phyloP scores from a whole-genome alignment of 2,329 filamentous ascomycete genomes.

The Botrytis aclada region DNA sequence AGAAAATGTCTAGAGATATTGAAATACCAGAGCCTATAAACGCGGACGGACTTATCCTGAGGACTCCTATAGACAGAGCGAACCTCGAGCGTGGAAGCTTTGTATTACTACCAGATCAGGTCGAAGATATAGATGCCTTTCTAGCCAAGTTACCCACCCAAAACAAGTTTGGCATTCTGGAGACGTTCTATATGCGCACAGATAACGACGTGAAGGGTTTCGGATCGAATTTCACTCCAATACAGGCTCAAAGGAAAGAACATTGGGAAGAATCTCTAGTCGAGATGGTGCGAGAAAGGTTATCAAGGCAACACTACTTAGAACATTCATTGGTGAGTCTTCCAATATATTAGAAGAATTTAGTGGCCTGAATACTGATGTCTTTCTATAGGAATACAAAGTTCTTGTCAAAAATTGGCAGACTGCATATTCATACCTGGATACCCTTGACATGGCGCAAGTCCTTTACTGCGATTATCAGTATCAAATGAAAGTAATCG shows the following conservation, averaged over 20 bases:
- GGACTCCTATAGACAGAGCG: background rate
- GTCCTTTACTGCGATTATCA: too few relatives aligned
- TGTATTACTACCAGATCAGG: too few relatives aligned
- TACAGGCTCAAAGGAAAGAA: background rate
- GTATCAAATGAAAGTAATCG: too few relatives aligned
- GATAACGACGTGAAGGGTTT: fast-evolving
- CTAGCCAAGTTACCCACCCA: background rate
- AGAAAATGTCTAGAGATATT: background rate
- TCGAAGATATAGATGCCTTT: background rate
- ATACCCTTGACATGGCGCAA: background rate
- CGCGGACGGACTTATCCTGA: background rate
- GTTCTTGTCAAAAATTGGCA: background rate
- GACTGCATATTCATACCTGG: background rate
- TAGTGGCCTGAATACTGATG: background rate
- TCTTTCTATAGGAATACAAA: background rate
- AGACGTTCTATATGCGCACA: fast-evolving
- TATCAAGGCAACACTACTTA: too few relatives aligned
- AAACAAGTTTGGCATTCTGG: background rate
- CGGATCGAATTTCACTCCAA: fast-evolving
- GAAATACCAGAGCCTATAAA: background rate
- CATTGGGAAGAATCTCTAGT: background rate
- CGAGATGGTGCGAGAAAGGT: background rate
- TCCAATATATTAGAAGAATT: background rate
- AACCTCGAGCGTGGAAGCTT: background rate
- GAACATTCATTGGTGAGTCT: background rate